Evolutionary conservation across 805 yeast species (phyloP), one percentile per base, ranked within the genome.

Genomic region (Teunomyces pallodes): DNA sequence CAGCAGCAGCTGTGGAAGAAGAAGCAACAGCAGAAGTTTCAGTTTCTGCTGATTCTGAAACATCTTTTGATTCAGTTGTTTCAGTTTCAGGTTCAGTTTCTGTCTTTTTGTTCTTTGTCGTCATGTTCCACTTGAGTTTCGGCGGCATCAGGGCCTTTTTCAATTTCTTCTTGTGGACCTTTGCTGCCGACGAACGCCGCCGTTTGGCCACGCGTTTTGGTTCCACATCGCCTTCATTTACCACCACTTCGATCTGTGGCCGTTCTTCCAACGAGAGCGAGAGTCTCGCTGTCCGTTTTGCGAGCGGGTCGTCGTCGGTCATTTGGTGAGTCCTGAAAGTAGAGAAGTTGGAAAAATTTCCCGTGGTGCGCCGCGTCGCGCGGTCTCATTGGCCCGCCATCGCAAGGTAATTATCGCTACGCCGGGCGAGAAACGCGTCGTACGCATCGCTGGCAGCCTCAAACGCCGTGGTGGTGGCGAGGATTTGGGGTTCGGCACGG

Each of bases 141-240:
- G 64, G 62, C 4, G 62, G 57, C 26, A 55, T 59, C 2, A 61
- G 50, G 8, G 68, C 66, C 46, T 69, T 67, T 49, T 71, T 61
- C 54, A 64, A 48, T 56, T 69, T 60, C 50, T 61, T 54, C 48
- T 64, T 66, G 51, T 66, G 69, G 10, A 58, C 52, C 47, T 62
- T 62, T 29, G 52, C 53, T 5, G 62, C 61, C 49, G 72, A 58
- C 31, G 77, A 72, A 45, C 78, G 59, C 53, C 79, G 66, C 41
- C 83, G 61, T 31, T 61, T 66, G 43, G 24, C 24, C 24, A 20
- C 24, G 1, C 24, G 24, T 20, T 20, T 20, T 5, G 24, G 24
- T 2, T 20, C 6, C 6, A 20, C 24, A 20, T 20, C 24, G 24
- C 6, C 24, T 20, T 20, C 6, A 20, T 20, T 20, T 20, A 20